Base-by-base conservation (phyloP, 805 yeast species). In the Saccharomycopsis amapae region DNA sequence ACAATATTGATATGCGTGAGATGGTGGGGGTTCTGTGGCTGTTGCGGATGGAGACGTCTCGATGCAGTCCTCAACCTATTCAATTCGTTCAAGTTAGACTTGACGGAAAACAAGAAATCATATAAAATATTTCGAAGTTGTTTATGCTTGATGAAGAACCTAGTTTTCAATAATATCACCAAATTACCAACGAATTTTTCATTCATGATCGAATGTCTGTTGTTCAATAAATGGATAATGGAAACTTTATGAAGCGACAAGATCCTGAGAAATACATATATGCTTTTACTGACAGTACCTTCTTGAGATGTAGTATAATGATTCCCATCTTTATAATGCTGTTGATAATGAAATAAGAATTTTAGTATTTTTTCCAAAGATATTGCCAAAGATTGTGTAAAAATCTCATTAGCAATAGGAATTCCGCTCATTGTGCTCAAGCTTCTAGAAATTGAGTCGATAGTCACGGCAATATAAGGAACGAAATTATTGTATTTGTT, bases 71-170 rank as follows among this genome's bases (percentile, higher is more conserved):
- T 26, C 7, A 9, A 9, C 7, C 30, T 26, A 26, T 26, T 26
- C 24, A 57, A 34, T 30, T 60, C 64, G 35, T 50, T 56, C 6
- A 61, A 56, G 36, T 52, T 56, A 3, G 62, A 53, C 56, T 78
- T 79, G 55, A 78, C 62, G 1, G 82, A 70, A 7, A 78, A 61
- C 30, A 80, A 61, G 45, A 79, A 68, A 56, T 80, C 86, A 56
- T 79, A 78, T 1, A 79, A 61, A 51, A 79, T 59, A 42, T 79
- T 78, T 51, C 71, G 71, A 42, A 79, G 57, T 51, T 73, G 78
- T 22, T 71, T 72, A 51, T 73, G 65, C 31, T 62, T 55, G 38
- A 66, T 58, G 54, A 79, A 64, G 25, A 69, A 63, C 3, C 63
- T 56, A 9, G 75, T 66, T 38, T 70, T 66, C 48, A 76, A 64